Conservation (phyloP, 1,284 basidiomycete genomes). For the Apiotrichum veenhuisii region DNA sequence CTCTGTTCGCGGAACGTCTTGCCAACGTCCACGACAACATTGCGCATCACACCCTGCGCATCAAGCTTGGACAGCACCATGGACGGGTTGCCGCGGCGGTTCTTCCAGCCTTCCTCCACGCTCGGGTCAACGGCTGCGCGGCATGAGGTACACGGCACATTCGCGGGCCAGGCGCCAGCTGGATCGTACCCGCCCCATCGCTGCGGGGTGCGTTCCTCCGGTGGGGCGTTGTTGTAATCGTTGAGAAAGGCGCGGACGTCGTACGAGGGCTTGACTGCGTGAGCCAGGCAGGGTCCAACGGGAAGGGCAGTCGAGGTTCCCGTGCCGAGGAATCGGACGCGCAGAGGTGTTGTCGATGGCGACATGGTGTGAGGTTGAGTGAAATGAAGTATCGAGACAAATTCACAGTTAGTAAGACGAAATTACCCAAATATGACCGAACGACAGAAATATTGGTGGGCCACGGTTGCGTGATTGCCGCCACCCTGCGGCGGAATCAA, state of each 20-base stretch:
- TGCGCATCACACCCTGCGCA: conserved; percentile 29
- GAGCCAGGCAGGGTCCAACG: conserved; percentile 42
- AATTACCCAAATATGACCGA: too few species aligned
- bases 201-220: conserved; percentile 4
- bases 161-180: conserved; percentile 31
- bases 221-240: conserved; percentile 7
- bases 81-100: conserved; percentile 47
- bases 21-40: conserved; percentile 51
- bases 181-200: conserved; percentile 28
- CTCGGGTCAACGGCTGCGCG: conserved; percentile 37
- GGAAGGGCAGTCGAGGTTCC: conserved; percentile 49
- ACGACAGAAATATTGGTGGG: too few species aligned
- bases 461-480: too few species aligned
- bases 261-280: conserved; percentile 15
- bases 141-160: conserved; percentile 44
- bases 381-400: not conserved
- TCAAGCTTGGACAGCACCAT: conserved; percentile 29
- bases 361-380: not conserved
- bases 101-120: conserved; percentile 44
- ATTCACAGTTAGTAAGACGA: too few species aligned
- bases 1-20: conserved; percentile 51
- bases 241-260: conserved; percentile 21
- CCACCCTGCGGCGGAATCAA: too few species aligned
- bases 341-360: conserved; percentile 19
- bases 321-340: conserved; percentile 48